Percentiles rank a stretch among this genome's conserved stretches.
Conservation (phyloP, 1,284 basidiomycete species). For the Fomitopsis schrenkii region DNA sequence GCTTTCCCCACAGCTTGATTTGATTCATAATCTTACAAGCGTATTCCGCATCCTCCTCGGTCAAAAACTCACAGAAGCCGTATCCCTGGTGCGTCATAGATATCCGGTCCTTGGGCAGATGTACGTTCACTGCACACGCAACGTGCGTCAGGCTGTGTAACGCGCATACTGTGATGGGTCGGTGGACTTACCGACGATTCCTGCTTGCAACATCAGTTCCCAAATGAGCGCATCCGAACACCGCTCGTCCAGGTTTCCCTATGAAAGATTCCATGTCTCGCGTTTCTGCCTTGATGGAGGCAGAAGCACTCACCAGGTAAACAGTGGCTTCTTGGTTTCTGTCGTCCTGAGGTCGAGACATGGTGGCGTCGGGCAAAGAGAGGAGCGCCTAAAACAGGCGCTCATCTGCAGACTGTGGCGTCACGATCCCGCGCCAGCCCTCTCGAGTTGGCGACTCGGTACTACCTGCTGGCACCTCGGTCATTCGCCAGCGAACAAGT, state of each 20-base stretch:
- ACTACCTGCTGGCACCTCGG: too few species aligned
- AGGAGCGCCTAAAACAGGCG: slow-evolving; percentile 7
- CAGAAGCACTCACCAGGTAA: slow-evolving; percentile 63
- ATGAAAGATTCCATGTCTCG: not conserved
- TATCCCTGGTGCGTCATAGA: slow-evolving; percentile 98
- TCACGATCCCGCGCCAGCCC: not conserved
- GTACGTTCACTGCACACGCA: slow-evolving; percentile 77
- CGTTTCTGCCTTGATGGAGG: not conserved
- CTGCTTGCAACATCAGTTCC: slow-evolving; percentile 99
- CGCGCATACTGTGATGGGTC: not conserved
- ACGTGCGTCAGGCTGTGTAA: slow-evolving; percentile 6
- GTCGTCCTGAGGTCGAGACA: slow-evolving; percentile 88
- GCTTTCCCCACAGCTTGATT: slow-evolving; percentile 98
- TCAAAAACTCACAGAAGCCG: slow-evolving; percentile 98
- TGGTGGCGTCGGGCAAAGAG: slow-evolving; percentile 28
- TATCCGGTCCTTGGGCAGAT: slow-evolving; percentile 99
- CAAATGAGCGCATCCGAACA: slow-evolving; percentile 93
- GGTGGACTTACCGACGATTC: slow-evolving; percentile 80
- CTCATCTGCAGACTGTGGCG: slow-evolving; percentile 12
- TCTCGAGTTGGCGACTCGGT: not conserved
- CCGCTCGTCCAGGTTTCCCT: slow-evolving; percentile 97
- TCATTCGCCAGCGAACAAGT: too few species aligned
- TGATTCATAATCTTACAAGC: slow-evolving; percentile 99
- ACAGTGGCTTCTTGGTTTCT: slow-evolving; percentile 95
- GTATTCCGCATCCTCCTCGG: slow-evolving; percentile 98